Evolutionary conservation across 371 early-diverging fungal species (phyloP), one percentile per base, ranked within the genome.

Genomic region (Choanephora cucurbitarum): DNA sequence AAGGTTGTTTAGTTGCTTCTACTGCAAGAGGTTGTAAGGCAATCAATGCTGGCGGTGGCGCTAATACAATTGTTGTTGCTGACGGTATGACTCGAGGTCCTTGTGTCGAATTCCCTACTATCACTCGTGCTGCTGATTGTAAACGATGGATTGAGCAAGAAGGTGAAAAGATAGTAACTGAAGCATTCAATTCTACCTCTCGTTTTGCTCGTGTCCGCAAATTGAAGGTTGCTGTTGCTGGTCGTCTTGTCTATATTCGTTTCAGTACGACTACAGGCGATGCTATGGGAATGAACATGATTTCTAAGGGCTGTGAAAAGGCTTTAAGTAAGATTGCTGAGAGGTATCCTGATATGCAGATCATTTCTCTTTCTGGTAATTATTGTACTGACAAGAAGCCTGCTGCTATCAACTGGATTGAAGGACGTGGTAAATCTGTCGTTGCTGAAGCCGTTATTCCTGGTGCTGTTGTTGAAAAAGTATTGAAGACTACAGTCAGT

Each of bases 201-300:
- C 84, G 95, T 40, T 96, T 94, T 67, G 96, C 93, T 19, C 83
- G 89, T 64, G 82, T 96, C 40, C 84, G 80, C 31, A 76, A 76
- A 52, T 74, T 96, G 52, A 95, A 96, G 80, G 79, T 90, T 14
- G 86, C 91, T 5, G 48, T 96, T n/a, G 93, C 94, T 8, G 96
- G 96, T 21, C 78, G 86, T 28, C 64, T 92, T 44, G 75, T 91
- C 5, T 96, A 78, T 52, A 83, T 94, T 49, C 87, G 97, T 17
- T 96, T 96, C 74, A 70, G 86, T 5, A 95, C 97, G 0, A 82
- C 87, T 1, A 96, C 98, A 0, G 98, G 98, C 39, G 98, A 97
- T 68, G 98, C 98, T 2, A 97, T 97, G 98, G 98, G 98, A 18
- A 97, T 97, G 98, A 97, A 97, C 75, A 97, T 97, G 98, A 95